Conservation (phyloP, 2,329 filamentous ascomycete species). For the Fusarium anthophilum region DNA sequence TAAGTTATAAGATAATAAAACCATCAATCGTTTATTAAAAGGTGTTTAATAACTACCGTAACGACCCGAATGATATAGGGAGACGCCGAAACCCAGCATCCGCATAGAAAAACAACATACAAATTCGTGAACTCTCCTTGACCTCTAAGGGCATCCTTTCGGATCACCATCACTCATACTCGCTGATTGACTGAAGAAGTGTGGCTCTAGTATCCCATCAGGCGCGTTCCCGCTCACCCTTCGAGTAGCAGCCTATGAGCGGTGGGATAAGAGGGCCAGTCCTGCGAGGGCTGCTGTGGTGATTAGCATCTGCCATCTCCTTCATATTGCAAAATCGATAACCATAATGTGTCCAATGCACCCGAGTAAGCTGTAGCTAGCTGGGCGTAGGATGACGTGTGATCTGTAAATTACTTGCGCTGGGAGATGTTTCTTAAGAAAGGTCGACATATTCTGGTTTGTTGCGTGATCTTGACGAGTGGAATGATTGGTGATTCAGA, state of each 20-base stretch:
- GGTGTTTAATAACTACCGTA: conserved; percentile 30
- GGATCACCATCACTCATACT: conserved; percentile 33
- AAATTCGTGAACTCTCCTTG: conserved; percentile 33
- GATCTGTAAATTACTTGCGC: conserved; percentile 63
- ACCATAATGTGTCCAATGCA: conserved; percentile 70
- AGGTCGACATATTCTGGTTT: conserved; percentile 57
- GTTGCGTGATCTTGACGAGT: conserved; percentile 48
- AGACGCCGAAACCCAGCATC: conserved; percentile 26
- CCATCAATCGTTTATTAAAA: conserved; percentile 38
- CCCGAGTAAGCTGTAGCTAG: conserved; percentile 59
- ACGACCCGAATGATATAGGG: conserved; percentile 22
- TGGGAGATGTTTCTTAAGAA: conserved; percentile 60
- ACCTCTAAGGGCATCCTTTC: conserved; percentile 22
- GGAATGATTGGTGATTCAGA: conserved; percentile 46
- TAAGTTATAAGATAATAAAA: conserved; percentile 21
- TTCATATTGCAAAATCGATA: conserved; percentile 67
- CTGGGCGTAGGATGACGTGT: conserved; percentile 66
- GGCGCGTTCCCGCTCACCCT: conserved; percentile 12
- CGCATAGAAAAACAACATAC: conserved; percentile 38
- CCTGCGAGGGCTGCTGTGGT: conserved; percentile 22
- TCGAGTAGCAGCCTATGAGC: conserved; percentile 30
- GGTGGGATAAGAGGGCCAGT: conserved; percentile 39
- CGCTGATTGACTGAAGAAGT: conserved; percentile 34
- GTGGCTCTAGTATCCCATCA: conserved; percentile 26
- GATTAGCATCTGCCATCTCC: conserved; percentile 47